phyloP scores from a whole-genome alignment of 2,329 filamentous ascomycete genomes.

The Chalaropsis thielavioides region DNA sequence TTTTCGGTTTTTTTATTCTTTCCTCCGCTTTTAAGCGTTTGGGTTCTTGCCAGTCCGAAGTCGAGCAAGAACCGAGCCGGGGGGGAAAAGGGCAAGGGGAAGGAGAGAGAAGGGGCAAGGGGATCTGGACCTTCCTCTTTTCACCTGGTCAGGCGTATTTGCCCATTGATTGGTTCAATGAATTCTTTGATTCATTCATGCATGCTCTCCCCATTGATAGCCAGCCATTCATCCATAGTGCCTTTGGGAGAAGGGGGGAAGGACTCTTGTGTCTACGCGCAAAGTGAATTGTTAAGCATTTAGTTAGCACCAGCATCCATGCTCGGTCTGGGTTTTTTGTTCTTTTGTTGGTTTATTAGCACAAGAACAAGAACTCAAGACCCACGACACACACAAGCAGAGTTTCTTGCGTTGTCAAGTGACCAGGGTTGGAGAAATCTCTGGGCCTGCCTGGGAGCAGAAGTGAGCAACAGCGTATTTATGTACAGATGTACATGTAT shows the following conservation, averaged over 20 bases:
- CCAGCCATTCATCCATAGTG: background rate
- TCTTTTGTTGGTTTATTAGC: background rate
- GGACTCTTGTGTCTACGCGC: background rate
- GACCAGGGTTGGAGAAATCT: background rate
- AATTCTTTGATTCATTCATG: background rate
- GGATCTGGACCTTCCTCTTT: background rate
- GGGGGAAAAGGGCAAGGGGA: background rate
- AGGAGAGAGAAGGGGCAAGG: background rate
- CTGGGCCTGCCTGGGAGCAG: too few relatives aligned
- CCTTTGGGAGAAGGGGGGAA: too few relatives aligned
- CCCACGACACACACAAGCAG: background rate
- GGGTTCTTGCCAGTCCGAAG: constrained; percentile 1
- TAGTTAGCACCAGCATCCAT: background rate
- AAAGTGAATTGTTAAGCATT: background rate
- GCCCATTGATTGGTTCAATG: background rate
- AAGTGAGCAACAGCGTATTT: background rate
- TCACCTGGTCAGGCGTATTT: background rate
- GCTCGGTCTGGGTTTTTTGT: background rate
- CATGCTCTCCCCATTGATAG: background rate
- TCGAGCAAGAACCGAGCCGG: background rate
- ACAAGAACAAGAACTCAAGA: background rate
- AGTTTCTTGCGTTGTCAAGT: background rate
- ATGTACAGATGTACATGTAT: background rate
- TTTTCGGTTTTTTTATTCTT: background rate
- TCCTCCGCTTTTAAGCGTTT: background rate